phyloP scores from a whole-genome alignment of 768 basidiomycete genomes.

The Xerocomellus dryophilus region DNA sequence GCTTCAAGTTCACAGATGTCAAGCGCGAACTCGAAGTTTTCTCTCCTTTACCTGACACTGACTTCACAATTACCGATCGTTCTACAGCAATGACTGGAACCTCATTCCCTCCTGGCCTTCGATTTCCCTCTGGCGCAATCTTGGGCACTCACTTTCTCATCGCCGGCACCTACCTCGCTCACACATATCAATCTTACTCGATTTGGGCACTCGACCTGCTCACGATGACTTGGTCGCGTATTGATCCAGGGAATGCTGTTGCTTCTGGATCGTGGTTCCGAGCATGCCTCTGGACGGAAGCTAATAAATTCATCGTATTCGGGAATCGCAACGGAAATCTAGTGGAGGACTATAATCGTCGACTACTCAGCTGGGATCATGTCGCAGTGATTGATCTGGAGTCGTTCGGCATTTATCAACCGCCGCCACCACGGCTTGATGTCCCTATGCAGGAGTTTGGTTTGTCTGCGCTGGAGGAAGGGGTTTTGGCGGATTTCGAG shows the following conservation, averaged over 20 bases:
- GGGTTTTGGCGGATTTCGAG: constrained; percentile 84
- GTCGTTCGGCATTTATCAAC: constrained; percentile 93
- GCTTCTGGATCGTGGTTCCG: constrained; percentile 93
- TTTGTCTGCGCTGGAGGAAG: constrained; percentile 78
- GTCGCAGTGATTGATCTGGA: constrained; percentile 89
- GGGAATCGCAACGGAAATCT: constrained; percentile 86
- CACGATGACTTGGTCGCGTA: constrained; percentile 80
- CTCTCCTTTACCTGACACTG: constrained; percentile 70
- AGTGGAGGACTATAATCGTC: constrained; percentile 89
- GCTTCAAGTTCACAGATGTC: constrained; percentile 81
- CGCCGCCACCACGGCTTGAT: constrained; percentile 64
- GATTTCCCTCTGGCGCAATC: constrained; percentile 94
- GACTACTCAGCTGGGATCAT: constrained; percentile 88
- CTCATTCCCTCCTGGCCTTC: constrained; percentile 87
- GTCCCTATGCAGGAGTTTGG: constrained; percentile 81
- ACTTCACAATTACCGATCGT: constrained; percentile 77
- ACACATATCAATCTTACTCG: constrained; percentile 91
- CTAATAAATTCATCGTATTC: constrained; percentile 85
- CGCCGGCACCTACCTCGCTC: constrained; percentile 93
- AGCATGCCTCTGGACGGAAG: constrained; percentile 80
- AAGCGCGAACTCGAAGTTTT: constrained; percentile 93
- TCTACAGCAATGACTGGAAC: constrained; percentile 78
- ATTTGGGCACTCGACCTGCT: constrained; percentile 92
- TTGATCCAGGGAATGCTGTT: constrained; percentile 85
- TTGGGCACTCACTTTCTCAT: constrained; percentile 89